A percentile compares a stretch with the other conserved stretches of the same genome.
phyloP scores from a whole-genome alignment of 345 rosid species.

The Gossypium mustelinum region DNA sequence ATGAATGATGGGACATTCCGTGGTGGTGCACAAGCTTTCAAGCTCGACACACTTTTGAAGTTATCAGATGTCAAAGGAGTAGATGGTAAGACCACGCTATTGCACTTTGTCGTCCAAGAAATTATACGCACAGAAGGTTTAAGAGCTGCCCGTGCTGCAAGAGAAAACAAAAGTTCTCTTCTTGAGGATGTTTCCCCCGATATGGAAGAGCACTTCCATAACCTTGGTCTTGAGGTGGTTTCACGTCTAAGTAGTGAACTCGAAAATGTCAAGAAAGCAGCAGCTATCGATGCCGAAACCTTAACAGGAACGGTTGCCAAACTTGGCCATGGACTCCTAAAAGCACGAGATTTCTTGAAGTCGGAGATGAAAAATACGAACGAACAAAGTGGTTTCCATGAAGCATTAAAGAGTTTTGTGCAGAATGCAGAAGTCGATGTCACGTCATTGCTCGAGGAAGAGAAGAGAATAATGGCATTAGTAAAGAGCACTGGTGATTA shows the following conservation, averaged over 20 bases:
- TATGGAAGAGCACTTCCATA: constrained; percentile 59
- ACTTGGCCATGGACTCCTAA: constrained; percentile 52
- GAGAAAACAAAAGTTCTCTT: constrained; percentile 68
- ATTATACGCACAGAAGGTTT: constrained; percentile 85
- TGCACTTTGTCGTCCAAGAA: constrained; percentile 97
- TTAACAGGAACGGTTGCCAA: constrained; percentile 72
- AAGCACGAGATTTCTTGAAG: constrained; percentile 57
- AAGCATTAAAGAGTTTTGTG: constrained; percentile 67
- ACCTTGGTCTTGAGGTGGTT: constrained; percentile 82
- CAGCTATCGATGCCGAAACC: constrained; percentile 70
- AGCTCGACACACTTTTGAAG: constrained; percentile 95
- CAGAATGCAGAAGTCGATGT: constrained; percentile 68
- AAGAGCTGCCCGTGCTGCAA: constrained; percentile 71
- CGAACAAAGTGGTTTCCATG: constrained; percentile 71
- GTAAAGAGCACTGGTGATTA: constrained; percentile 94
- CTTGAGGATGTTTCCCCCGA: constrained; percentile 52
- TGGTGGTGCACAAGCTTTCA: constrained; percentile 96
- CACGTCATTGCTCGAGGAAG: constrained; percentile 62
- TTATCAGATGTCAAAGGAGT: constrained; percentile 88
- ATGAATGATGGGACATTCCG: constrained; percentile 98
- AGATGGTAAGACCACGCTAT: constrained; percentile 94
- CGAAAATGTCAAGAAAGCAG: constrained; percentile 84
- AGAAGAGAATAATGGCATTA: constrained; percentile 76
- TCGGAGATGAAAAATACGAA: constrained; percentile 64
- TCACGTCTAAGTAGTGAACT: constrained; percentile 73